phyloP scores from a whole-genome alignment of 2,329 filamentous ascomycete species.

The Penicillium sp. region DNA sequence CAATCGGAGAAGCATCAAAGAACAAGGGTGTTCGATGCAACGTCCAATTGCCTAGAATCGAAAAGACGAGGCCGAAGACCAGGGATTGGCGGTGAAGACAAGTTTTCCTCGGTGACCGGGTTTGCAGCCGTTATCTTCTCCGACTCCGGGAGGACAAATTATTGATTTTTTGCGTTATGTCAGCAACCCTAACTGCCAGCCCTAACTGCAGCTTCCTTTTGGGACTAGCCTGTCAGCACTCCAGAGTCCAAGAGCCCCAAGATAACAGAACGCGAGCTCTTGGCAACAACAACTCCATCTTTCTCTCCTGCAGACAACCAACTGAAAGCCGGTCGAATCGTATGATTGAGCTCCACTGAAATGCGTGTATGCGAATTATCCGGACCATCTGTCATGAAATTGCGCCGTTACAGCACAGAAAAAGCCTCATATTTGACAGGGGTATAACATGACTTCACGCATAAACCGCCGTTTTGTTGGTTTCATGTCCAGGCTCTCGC shows the following conservation, averaged over 20 bases:
- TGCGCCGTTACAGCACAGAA: not conserved
- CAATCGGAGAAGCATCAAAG: not conserved
- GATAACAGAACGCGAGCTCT: not conserved
- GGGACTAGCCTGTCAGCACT: not conserved
- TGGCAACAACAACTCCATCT: not conserved
- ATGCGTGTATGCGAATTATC: not conserved
- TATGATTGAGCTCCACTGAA: not conserved
- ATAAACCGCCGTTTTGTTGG: not conserved
- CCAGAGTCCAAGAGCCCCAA: not conserved
- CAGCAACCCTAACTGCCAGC: constrained; percentile 15
- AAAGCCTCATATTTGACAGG: not conserved
- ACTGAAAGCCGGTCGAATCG: not conserved
- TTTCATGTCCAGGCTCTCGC: not conserved
- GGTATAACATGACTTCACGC: not conserved
- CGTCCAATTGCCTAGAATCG: not conserved
- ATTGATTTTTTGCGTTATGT: not conserved
- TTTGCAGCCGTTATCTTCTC: not conserved
- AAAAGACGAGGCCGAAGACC: not conserved
- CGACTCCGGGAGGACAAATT: not conserved
- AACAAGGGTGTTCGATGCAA: not conserved
- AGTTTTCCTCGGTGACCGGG: not conserved
- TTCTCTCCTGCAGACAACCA: not conserved
- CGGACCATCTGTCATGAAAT: not conserved
- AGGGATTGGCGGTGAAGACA: constrained; percentile 6
- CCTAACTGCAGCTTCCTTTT: constrained; percentile 12